These are phyloP conservation scores for Coemansia asiatica DNA, from an alignment of 192 early-diverging fungal genomes.

Conservation along the genomic window DNA sequence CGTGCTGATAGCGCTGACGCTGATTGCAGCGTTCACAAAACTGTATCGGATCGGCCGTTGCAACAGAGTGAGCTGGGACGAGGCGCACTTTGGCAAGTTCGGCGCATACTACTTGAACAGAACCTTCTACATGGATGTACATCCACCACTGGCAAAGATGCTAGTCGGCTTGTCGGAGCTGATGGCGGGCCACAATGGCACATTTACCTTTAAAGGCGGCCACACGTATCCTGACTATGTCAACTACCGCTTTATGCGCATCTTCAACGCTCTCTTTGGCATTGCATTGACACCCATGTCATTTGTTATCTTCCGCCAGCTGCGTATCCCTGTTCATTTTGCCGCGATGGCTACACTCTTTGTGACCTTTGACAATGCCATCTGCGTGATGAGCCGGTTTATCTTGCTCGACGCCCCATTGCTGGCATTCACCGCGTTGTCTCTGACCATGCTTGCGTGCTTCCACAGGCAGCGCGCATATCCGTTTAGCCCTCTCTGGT, in stretches of 20 bases:
- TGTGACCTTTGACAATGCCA: constrained; percentile 69
- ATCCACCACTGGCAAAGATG: constrained; percentile 97
- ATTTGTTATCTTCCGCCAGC: constrained; percentile 78
- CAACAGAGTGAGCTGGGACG: constrained; percentile 71
- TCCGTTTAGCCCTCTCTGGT: constrained; percentile 87
- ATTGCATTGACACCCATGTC: constrained; percentile 85
- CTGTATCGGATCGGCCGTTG: constrained; percentile 45
- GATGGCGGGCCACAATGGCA: constrained; percentile 82
- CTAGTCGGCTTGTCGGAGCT: constrained; percentile 82
- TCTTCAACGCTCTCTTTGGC: constrained; percentile 90
- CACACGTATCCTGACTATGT: constrained; percentile 74
- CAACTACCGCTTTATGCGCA: constrained; percentile 85
- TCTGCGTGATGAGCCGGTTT: constrained; percentile 78
- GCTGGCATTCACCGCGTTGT: constrained; percentile 76
- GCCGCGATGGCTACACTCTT: constrained; percentile 73
- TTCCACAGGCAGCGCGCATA: constrained; percentile 71
- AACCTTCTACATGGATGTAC: constrained; percentile 97
- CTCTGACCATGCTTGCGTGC: constrained; percentile 65
- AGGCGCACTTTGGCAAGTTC: constrained; percentile 75
- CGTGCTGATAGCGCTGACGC: constrained; percentile 44
- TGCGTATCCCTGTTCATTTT: constrained; percentile 67
- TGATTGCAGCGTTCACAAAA: constrained; percentile 34
- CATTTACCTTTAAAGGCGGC: constrained; percentile 83
- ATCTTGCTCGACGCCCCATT: constrained; percentile 96
- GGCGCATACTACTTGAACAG: constrained; percentile 88